A percentile compares a stretch with the other conserved stretches of the same genome.
Conservation (phyloP, 2,329 filamentous ascomycete species). For the Cercospora canescens region DNA sequence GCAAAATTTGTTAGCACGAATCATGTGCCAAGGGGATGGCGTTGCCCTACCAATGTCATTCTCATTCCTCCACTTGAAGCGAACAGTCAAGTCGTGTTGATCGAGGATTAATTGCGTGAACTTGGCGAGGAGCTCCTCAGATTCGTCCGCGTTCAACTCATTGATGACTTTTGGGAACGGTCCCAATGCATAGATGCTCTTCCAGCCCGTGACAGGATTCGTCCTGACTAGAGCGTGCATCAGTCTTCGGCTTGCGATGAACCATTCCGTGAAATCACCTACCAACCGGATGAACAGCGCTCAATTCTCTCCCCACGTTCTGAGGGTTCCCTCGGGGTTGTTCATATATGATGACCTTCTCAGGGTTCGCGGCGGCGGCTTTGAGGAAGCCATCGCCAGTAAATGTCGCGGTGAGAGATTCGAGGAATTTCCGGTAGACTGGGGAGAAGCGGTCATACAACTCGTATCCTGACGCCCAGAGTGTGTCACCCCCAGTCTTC, state of each 20-base stretch:
- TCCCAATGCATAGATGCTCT: slow-evolving; percentile 60
- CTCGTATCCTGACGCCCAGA: slow-evolving; percentile 69
- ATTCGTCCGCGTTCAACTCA: slow-evolving; percentile 44
- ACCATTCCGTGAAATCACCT: background rate
- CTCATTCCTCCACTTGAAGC: slow-evolving; percentile 51
- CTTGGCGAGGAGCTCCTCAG: slow-evolving; percentile 27
- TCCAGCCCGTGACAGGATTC: slow-evolving; percentile 64
- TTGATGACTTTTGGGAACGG: slow-evolving; percentile 58
- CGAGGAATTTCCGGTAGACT: slow-evolving; percentile 59
- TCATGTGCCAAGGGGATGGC: background rate
- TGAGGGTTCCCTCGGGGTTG: slow-evolving; percentile 27
- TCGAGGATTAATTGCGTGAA: slow-evolving; percentile 41
- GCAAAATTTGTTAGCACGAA: slow-evolving; percentile 36
- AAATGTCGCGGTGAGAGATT: slow-evolving; percentile 58
- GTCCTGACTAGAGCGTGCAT: slow-evolving; percentile 47
- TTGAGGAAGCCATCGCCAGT: slow-evolving; percentile 37
- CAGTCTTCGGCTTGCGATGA: background rate
- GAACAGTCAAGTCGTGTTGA: slow-evolving; percentile 54
- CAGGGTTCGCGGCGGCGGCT: slow-evolving; percentile 26
- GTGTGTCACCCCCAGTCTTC: slow-evolving; percentile 56
- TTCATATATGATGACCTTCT: slow-evolving; percentile 26
- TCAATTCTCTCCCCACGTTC: slow-evolving; percentile 25
- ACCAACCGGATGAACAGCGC: slow-evolving; percentile 46
- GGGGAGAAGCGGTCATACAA: slow-evolving; percentile 64
- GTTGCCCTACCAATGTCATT: slow-evolving; percentile 47